Conservation (phyloP, 2,329 filamentous ascomycete species). For the Furcasterigmium furcatum region DNA sequence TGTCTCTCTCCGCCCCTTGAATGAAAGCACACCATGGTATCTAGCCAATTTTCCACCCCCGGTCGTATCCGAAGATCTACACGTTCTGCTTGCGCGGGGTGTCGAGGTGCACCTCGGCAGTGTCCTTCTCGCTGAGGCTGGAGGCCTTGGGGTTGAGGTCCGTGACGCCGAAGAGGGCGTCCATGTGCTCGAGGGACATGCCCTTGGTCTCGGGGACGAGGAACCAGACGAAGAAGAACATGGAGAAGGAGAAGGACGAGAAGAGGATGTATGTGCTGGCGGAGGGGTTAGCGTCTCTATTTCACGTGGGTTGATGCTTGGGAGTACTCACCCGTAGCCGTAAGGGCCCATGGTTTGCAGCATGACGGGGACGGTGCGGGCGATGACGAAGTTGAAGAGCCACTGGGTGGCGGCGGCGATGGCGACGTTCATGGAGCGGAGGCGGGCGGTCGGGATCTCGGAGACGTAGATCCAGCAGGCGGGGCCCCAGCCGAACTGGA, state of each 20-base stretch:
- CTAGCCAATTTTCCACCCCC: too few relatives aligned
- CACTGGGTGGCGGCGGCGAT: slow-evolving; percentile 65
- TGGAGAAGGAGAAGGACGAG: slow-evolving; percentile 58
- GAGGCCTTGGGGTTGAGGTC: not conserved
- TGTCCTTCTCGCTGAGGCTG: slow-evolving; percentile 3
- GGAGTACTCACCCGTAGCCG: slow-evolving; percentile 28
- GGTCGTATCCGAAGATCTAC: too few relatives aligned
- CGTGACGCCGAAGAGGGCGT: slow-evolving; percentile 3
- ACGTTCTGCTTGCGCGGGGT: not conserved
- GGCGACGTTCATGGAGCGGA: slow-evolving; percentile 61
- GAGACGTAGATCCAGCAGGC: slow-evolving; percentile 54
- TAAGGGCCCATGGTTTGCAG: slow-evolving; percentile 39
- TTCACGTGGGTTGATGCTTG: accelerated
- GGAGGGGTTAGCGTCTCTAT: not conserved
- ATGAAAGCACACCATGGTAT: too few relatives aligned
- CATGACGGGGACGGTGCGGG: slow-evolving; percentile 62
- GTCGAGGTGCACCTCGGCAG: slow-evolving; percentile 2
- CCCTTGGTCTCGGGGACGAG: slow-evolving; percentile 65
- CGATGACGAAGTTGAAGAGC: slow-evolving; percentile 69
- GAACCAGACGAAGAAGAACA: slow-evolving; percentile 63
- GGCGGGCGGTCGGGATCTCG: slow-evolving; percentile 62
- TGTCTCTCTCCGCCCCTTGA: too few relatives aligned
- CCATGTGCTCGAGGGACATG: slow-evolving; percentile 4
- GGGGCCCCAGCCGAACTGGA: slow-evolving; percentile 63
- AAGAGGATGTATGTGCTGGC: slow-evolving; percentile 61